Evolutionary conservation across 257 asterid species (phyloP).

Genomic region (Vinca minor): DNA sequence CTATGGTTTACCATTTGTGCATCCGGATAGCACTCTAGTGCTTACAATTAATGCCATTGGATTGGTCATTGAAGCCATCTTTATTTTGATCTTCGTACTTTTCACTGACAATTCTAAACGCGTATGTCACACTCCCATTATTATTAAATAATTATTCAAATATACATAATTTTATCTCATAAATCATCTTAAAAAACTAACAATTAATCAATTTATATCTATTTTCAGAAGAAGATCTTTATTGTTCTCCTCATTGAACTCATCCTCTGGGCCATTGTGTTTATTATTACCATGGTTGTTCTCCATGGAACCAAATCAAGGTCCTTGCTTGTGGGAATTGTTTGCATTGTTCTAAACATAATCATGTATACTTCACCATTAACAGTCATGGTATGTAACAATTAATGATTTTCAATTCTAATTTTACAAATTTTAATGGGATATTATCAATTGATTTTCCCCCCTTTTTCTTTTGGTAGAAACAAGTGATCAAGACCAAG

Average conservation of each 20-base stretch:
- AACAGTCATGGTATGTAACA: not conserved
- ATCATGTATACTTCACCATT: constrained; percentile 56
- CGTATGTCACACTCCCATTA: not conserved
- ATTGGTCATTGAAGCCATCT: constrained; percentile 24
- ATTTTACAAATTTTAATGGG: too few species aligned
- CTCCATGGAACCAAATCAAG: constrained; percentile 35
- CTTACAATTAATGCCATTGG: constrained; percentile 52
- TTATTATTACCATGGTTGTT: constrained; percentile 25
- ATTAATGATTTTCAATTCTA: not conserved
- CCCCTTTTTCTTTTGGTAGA: constrained; percentile 21
- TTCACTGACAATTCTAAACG: constrained; percentile 43
- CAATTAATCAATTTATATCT: too few species aligned
- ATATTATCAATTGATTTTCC: not conserved
- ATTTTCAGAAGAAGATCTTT: constrained; percentile 9
- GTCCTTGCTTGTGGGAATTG: constrained; percentile 37
- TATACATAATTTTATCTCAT: too few species aligned
- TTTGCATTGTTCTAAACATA: constrained; percentile 36
- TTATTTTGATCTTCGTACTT: constrained; percentile 30
- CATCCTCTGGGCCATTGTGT: constrained; percentile 16
- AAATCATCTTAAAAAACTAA: too few species aligned
- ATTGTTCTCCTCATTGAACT: constrained; percentile 22
- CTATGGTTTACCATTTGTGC: constrained; percentile 57
- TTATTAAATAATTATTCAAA: not conserved
- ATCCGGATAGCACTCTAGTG: constrained; percentile 48
- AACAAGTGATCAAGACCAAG: constrained; percentile 54